A percentile compares a stretch with the other conserved stretches of the same genome.
phyloP scores from a whole-genome alignment of 257 asterid genomes.

The Plectranthus barbatus region DNA sequence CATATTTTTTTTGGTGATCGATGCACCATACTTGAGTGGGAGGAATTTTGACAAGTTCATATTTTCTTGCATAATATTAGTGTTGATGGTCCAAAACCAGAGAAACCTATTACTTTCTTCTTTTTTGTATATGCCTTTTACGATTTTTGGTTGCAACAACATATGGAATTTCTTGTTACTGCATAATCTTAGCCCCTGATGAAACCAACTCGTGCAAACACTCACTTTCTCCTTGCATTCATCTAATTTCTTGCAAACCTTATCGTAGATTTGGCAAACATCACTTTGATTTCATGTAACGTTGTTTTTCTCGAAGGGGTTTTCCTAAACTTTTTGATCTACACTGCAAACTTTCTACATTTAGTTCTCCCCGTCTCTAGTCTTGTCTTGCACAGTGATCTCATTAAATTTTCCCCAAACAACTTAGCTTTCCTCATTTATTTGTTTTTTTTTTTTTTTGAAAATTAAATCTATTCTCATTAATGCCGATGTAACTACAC shows the following conservation, averaged over 20 bases:
- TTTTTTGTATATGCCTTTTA: constrained; percentile 10
- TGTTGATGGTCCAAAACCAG: too few relatives aligned
- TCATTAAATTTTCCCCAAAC: constrained; percentile 36
- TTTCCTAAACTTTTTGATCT: constrained; percentile 18
- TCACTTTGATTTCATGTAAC: constrained; percentile 38
- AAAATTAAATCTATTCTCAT: constrained; percentile 22
- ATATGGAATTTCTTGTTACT: too few relatives aligned
- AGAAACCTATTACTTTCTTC: constrained; percentile 15
- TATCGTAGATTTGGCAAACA: constrained; percentile 4
- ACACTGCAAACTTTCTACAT: constrained; percentile 33
- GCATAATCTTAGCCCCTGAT: neutral
- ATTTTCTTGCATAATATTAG: neutral
- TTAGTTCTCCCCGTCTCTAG: constrained; percentile 36
- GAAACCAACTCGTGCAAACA: neutral
- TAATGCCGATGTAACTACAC: constrained; percentile 14
- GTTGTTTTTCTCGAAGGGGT: constrained; percentile 26
- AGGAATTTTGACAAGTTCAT: neutral
- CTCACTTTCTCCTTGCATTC: neutral
- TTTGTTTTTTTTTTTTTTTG: constrained; percentile 12
- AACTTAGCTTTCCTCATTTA: constrained; percentile 46
- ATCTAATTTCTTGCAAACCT: too few relatives aligned
- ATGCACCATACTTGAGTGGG: neutral
- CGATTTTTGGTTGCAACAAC: neutral
- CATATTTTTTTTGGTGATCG: neutral
- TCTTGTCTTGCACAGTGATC: constrained; percentile 42